Evolutionary conservation across 2,329 filamentous ascomycete species (phyloP).

Genomic region (Epichloe brachyelytri): DNA sequence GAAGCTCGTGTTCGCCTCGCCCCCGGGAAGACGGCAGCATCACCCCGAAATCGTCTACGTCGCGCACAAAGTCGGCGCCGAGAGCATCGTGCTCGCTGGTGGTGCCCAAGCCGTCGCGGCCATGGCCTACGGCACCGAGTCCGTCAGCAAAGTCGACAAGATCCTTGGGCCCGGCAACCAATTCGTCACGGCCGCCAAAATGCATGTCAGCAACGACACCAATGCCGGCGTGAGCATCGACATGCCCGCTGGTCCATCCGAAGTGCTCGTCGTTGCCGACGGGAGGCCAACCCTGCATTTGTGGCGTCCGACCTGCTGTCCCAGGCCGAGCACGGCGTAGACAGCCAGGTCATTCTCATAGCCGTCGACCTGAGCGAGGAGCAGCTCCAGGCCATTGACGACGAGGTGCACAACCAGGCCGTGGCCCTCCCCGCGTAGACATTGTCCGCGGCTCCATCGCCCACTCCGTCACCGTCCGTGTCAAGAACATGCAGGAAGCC

Average conservation of each 20-base stretch:
- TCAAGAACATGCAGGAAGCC: slow-evolving; percentile 57
- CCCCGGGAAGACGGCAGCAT: slow-evolving; percentile 80
- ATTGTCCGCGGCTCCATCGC: slow-evolving; percentile 83
- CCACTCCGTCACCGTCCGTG: slow-evolving; percentile 80
- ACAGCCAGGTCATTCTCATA: slow-evolving; percentile 89
- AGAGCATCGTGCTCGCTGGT: slow-evolving; percentile 89
- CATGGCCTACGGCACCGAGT: slow-evolving; percentile 94
- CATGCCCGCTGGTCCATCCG: slow-evolving; percentile 94
- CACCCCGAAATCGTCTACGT: slow-evolving; percentile 94
- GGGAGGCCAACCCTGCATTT: slow-evolving; percentile 80
- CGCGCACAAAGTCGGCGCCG: slow-evolving; percentile 90
- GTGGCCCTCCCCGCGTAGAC: slow-evolving; percentile 73
- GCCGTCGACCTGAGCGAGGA: slow-evolving; percentile 65
- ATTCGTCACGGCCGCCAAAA: slow-evolving; percentile 97
- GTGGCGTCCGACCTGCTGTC: slow-evolving; percentile 90
- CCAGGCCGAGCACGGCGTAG: slow-evolving; percentile 92
- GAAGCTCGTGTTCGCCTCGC: slow-evolving; percentile 86
- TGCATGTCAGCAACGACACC: slow-evolving; percentile 95
- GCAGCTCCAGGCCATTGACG: slow-evolving; percentile 71
- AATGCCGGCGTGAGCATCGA: slow-evolving; percentile 92
- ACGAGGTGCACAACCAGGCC: slow-evolving; percentile 81
- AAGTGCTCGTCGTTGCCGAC: slow-evolving; percentile 93
- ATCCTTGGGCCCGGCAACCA: slow-evolving; percentile 96
- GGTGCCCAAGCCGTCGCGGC: slow-evolving; percentile 93
- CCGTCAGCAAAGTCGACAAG: slow-evolving; percentile 93